Base-by-base conservation (phyloP, 257 asterid species). In the Solanum medicagineum region DNA sequence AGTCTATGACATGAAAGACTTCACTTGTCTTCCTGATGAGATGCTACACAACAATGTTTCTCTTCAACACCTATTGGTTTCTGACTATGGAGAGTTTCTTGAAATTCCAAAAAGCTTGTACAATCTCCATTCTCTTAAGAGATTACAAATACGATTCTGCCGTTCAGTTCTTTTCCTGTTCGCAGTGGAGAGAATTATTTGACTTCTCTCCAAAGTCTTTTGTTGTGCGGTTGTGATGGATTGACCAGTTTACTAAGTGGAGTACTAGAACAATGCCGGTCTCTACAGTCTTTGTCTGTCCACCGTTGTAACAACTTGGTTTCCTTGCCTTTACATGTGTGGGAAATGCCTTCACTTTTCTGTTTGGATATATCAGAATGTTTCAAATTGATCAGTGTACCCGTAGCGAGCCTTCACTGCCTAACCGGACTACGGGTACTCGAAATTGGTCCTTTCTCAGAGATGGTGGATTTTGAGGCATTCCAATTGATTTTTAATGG, bases 41-140 rank as follows among this genome's bases (percentile, higher is more conserved):
- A 73, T 86, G 4, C 66, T 84, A 0, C 19, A 4, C 10, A 47
- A 73, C 26, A 86, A 81, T 0, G 0, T 13, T n/a, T 77, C 75
- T 55, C 85, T 53, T 22, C 47, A 20, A 19, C 0, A 0, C 6
- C 16, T 85, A 44, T 5, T 0, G 0, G 6, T 85, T 51, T 8
- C 1, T 0, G 0, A 0, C 4, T 89, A 87, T 12, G 1, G 7
- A 42, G 42, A 42, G 57, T 80, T 86, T 45, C 45, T 40, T 32
- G 85, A 86, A 84, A 45, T 89, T 20, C 81, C 89, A 42, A 22
- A 56, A 14, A 85, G 74, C 42, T 60, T 86, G 14, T 24, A 73
- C 69, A 29, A 24, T 12, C 63, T 83, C 40, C 80, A 36, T 8
- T 81, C 66, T 49, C 80, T 87, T 1, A 29, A 83, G 82, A 57